These are phyloP conservation scores for Globisporangium lucens DNA, from an alignment of 352 stramenopile genomes.

Conservation along the genomic window DNA sequence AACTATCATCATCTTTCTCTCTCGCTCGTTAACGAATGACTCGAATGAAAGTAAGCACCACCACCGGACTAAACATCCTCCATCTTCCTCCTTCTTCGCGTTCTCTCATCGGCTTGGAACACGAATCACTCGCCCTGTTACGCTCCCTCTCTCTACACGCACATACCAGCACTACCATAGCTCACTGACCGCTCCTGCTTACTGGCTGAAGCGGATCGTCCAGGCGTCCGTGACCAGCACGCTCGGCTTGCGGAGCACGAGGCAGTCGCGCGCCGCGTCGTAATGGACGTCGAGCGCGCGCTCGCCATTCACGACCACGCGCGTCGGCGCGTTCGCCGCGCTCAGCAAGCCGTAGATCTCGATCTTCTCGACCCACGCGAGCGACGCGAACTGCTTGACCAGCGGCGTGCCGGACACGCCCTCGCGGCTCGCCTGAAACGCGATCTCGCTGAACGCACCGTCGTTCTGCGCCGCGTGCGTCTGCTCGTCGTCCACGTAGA, in stretches of 20 bases:
- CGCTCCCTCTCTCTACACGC: constrained; percentile 3
- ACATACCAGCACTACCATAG: not conserved
- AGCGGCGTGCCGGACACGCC: constrained; percentile 31
- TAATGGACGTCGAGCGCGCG: constrained; percentile 60
- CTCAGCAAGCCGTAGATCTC: constrained; percentile 70
- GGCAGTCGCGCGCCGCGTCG: constrained; percentile 47
- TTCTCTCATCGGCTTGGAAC: not conserved
- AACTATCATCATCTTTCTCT: not conserved
- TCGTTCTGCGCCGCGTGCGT: constrained; percentile 70
- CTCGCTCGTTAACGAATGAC: not conserved
- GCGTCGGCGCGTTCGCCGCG: constrained; percentile 36
- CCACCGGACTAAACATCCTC: not conserved
- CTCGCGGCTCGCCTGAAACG: constrained; percentile 35
- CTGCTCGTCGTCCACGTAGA: constrained; percentile 98
- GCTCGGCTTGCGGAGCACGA: constrained; percentile 86
- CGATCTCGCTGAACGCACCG: constrained; percentile 46
- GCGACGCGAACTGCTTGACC: constrained; percentile 43
- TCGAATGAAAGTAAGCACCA: constrained; percentile 1
- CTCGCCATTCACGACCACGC: constrained; percentile 41
- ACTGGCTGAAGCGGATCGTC: constrained; percentile 57
- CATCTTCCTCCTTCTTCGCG: not conserved
- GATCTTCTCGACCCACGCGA: constrained; percentile 79
- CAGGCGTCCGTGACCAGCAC: constrained; percentile 68
- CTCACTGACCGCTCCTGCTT: not conserved
- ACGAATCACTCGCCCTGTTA: not conserved